Evolutionary conservation across 179 eudicot genomes (phyloP), one percentile per base, ranked within the genome.

Genomic region (Dionaea muscipula): DNA sequence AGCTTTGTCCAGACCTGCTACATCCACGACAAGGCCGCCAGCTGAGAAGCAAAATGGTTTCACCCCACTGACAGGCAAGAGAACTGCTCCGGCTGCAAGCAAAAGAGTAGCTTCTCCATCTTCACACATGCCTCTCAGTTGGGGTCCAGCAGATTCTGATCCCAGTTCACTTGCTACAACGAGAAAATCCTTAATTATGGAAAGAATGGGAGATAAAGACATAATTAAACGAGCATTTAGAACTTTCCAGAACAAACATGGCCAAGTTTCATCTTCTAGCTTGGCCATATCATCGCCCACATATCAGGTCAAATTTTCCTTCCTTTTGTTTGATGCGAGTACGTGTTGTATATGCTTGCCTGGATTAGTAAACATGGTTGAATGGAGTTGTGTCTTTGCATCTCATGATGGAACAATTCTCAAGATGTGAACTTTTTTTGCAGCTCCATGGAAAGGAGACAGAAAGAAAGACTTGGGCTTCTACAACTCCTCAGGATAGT

Each of bases 181-280:
- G 57, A 75, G 91, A 59, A 78, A 74, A 57, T 87, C 98, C 21
- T 61, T 71, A 45, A 78, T 91, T 51, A 84, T 87, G 98, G 98
- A 91, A 71, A 72, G 61, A 31, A 91, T 91, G 98, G 98, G 88
- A 53, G 96, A 91, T 69, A 91, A 91, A 73, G 98, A 91, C 48
- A 91, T 91, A 44, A 94, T 91, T 22, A 80, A 62, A 62, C 78
- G 96, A 26, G 98, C 94, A 24, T 91, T 91, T 64, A 84, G 76
- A 75, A 51, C 94, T 62, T 91, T 91, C 53, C 80, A 72, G 52
- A 79, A 28, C 8, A 28, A 28, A 3, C 8, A 3, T 28, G 35
- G 68, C 59, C 73, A 74, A 40, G 55, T 39, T n/a, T 43, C 74
- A 63, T 65, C 69, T 49, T 23, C 78, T 37, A 57, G 56, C 61